phyloP scores from a whole-genome alignment of 2,329 filamentous ascomycete genomes.

The Trichoderma gracile region DNA sequence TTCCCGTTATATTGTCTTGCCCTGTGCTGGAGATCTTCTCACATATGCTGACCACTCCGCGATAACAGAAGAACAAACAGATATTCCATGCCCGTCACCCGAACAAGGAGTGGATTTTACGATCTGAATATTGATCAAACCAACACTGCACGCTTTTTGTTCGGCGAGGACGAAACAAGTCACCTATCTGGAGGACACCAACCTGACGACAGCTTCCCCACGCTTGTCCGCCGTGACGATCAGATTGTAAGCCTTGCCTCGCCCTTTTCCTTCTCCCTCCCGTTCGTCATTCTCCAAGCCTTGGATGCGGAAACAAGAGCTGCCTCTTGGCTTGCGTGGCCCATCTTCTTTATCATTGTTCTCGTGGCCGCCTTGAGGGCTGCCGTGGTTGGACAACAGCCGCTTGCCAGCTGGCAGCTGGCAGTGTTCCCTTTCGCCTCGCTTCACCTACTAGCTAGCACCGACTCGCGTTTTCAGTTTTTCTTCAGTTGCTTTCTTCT shows the following conservation, averaged over 20 bases:
- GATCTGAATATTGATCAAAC: slow-evolving; percentile 75
- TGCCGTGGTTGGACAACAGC: background rate
- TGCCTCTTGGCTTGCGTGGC: background rate
- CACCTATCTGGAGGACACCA: slow-evolving; percentile 51
- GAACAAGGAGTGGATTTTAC: slow-evolving; percentile 65
- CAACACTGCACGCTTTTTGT: slow-evolving; percentile 82
- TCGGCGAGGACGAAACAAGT: slow-evolving; percentile 73
- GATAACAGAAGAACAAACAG: slow-evolving; percentile 68
- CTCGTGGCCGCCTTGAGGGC: background rate
- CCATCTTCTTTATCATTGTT: background rate
- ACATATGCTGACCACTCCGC: slow-evolving; percentile 30
- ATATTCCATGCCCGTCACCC: slow-evolving; percentile 89
- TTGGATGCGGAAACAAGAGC: background rate
- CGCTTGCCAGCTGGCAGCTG: slow-evolving; percentile 7
- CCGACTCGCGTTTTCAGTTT: background rate
- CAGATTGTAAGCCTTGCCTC: slow-evolving; percentile 51
- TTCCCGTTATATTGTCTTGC: background rate
- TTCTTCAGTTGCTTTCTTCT: background rate
- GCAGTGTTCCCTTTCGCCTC: background rate
- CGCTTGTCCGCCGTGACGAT: slow-evolving; percentile 67
- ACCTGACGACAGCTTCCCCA: slow-evolving; percentile 83
- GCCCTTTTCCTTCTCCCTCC: background rate
- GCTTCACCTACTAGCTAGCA: background rate
- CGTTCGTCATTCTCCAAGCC: background rate
- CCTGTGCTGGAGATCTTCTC: background rate